These are phyloP conservation scores for Hypoxylon perforatum DNA, from an alignment of 495 filamentous ascomycete genomes.

Conservation along the genomic window DNA sequence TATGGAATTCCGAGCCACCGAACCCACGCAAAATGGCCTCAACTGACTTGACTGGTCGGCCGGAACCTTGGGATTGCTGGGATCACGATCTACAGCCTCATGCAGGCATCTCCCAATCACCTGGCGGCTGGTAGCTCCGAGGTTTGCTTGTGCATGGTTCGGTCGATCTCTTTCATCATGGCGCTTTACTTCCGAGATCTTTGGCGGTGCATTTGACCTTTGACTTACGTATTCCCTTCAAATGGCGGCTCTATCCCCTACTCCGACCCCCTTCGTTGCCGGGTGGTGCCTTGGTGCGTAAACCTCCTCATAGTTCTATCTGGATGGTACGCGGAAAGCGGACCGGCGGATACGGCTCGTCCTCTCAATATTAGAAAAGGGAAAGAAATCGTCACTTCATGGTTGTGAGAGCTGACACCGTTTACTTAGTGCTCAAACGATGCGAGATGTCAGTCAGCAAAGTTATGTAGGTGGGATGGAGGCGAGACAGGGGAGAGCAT, in stretches of 20 bases:
- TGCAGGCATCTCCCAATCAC: constrained; percentile 3
- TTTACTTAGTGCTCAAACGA: constrained; percentile 12
- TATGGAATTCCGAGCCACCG: constrained; percentile 26
- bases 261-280: background rate
- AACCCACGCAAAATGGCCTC: constrained; percentile 17
- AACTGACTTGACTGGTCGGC: background rate
- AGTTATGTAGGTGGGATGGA: too few species aligned
- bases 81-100: constrained; percentile 1
- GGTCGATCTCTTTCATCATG: constrained; percentile 3
- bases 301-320: background rate
- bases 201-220: background rate
- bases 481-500: background rate
- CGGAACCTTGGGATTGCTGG: background rate
- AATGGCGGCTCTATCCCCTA: background rate
- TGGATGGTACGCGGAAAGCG: background rate
- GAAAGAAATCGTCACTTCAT: background rate
- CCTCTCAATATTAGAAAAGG: background rate
- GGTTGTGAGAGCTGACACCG: background rate
- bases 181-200: background rate
- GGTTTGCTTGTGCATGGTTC: background rate
- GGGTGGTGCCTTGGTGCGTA: background rate
- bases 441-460: constrained; percentile 3
- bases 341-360: background rate
- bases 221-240: background rate
- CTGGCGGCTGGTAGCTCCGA: constrained; percentile 17